Percentiles rank a stretch among this genome's conserved stretches.
Conservation (phyloP, 768 basidiomycete species). For the Macrolepiota dolichaula region DNA sequence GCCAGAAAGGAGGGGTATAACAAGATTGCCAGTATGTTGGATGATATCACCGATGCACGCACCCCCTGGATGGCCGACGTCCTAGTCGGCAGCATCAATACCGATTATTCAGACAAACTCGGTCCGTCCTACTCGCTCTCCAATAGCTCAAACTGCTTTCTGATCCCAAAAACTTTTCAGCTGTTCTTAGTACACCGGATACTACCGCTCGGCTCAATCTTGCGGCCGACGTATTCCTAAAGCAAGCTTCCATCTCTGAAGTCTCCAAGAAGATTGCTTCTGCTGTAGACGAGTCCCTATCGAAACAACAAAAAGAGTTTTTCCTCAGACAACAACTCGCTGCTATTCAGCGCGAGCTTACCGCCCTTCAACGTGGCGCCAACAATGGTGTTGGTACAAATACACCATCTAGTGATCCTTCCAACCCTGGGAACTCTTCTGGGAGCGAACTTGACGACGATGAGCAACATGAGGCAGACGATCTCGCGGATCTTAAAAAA, state of each 20-base stretch:
- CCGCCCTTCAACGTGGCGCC: conserved; percentile 41
- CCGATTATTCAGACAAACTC: conserved; percentile 69
- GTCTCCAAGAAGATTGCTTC: conserved; percentile 78
- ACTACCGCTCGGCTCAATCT: conserved; percentile 60
- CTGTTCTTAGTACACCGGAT: conserved; percentile 58
- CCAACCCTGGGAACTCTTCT: conserved; percentile 22
- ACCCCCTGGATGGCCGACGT: conserved; percentile 79
- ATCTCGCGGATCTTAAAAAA: conserved; percentile 66
- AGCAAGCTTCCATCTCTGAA: conserved; percentile 75
- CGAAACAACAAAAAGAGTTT: conserved; percentile 85
- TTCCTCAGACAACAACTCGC: conserved; percentile 82
- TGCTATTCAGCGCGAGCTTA: conserved; percentile 75
- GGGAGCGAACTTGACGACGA: conserved; percentile 68
- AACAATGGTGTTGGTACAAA: conserved; percentile 10
- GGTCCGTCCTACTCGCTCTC: conserved; percentile 37
- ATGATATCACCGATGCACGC: conserved; percentile 61
- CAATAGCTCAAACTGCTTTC: neutral
- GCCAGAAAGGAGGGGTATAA: conserved; percentile 62
- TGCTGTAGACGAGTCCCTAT: conserved; percentile 80
- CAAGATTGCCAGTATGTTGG: conserved; percentile 69
- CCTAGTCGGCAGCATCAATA: conserved; percentile 59
- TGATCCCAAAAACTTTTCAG: conserved; percentile 26
- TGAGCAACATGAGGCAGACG: conserved; percentile 78
- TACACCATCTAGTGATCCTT: conserved; percentile 12
- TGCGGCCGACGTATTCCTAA: conserved; percentile 69